Conservation (phyloP, 495 filamentous ascomycete species). For the Apodospora peruviana region DNA sequence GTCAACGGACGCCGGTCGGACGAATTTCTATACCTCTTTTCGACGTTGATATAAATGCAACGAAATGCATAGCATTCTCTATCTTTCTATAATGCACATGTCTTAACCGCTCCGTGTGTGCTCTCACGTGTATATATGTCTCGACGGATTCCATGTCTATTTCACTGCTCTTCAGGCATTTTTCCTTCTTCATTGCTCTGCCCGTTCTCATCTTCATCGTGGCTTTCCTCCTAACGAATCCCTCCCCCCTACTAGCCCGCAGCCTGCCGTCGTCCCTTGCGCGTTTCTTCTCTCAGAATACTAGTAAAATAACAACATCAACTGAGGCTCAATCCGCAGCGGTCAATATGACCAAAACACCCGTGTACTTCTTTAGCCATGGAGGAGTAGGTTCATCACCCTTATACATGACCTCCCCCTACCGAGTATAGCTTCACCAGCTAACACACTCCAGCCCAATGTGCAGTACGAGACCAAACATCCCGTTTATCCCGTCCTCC, state of each 20-base stretch:
- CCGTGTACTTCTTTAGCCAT: constrained; percentile 76
- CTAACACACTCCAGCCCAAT: constrained; percentile 49
- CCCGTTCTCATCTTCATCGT: constrained; percentile 6
- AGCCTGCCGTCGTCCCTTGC: constrained; percentile 1
- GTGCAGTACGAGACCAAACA: constrained; percentile 70
- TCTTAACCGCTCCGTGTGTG: no score
- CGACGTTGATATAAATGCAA: no score
- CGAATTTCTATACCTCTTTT: no score
- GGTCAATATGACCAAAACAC: constrained; percentile 34
- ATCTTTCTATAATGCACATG: no score
- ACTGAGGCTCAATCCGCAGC: constrained; percentile 10
- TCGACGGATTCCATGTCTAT: not conserved
- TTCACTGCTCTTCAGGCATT: not conserved
- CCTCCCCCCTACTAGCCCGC: not conserved
- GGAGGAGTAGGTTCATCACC: constrained; percentile 56
- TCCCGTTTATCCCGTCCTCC: constrained; percentile 66
- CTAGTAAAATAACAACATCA: constrained; percentile 5
- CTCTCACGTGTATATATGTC: no score
- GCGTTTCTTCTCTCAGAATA: not conserved
- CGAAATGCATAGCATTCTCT: no score
- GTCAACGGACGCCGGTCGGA: no score
- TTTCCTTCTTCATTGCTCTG: constrained; percentile 5
- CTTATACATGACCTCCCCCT: not conserved
- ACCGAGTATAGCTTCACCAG: not conserved
- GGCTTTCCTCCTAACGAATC: not conserved